These are phyloP conservation scores for Cadophora malorum DNA, from an alignment of 2,329 filamentous ascomycete genomes.

Conservation along the genomic window DNA sequence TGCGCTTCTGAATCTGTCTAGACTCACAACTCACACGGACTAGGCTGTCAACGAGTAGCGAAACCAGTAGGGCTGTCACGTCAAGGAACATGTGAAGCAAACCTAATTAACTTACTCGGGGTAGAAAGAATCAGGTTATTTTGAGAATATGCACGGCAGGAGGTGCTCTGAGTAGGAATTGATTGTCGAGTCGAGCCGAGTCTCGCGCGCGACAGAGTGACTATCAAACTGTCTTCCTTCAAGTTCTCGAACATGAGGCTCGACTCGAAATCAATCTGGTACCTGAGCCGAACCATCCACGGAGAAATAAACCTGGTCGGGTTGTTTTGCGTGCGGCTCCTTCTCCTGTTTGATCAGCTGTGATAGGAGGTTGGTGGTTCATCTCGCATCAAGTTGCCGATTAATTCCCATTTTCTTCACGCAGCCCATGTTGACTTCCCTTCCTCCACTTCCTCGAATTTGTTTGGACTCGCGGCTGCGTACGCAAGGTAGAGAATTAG, in stretches of 20 bases:
- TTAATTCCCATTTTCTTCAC: not conserved
- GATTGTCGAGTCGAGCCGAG: slow-evolving; percentile 2
- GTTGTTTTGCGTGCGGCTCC: not conserved
- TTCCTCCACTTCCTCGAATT: not conserved
- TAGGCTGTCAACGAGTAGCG: too few relatives aligned
- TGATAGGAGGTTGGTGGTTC: not conserved
- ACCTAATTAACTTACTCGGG: not conserved
- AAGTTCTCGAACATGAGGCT: slow-evolving; percentile 2
- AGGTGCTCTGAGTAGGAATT: not conserved
- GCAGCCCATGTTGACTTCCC: not conserved
- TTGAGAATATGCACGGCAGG: not conserved
- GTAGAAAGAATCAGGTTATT: not conserved
- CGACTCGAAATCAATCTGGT: not conserved
- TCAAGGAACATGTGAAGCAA: not conserved
- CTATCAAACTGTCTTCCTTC: slow-evolving; percentile 9
- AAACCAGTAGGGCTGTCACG: not conserved
- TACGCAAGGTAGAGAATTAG: not conserved
- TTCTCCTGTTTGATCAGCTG: slow-evolving; percentile 9
- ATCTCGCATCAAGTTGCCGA: slow-evolving; percentile 4
- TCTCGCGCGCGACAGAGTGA: not conserved
- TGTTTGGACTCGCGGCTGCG: not conserved
- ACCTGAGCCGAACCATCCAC: not conserved
- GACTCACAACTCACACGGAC: not conserved
- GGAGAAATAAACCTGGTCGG: not conserved
- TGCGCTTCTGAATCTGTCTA: not conserved